Evolutionary conservation across 2,329 filamentous ascomycete species (phyloP).

Genomic region (Westerdykella sp.): DNA sequence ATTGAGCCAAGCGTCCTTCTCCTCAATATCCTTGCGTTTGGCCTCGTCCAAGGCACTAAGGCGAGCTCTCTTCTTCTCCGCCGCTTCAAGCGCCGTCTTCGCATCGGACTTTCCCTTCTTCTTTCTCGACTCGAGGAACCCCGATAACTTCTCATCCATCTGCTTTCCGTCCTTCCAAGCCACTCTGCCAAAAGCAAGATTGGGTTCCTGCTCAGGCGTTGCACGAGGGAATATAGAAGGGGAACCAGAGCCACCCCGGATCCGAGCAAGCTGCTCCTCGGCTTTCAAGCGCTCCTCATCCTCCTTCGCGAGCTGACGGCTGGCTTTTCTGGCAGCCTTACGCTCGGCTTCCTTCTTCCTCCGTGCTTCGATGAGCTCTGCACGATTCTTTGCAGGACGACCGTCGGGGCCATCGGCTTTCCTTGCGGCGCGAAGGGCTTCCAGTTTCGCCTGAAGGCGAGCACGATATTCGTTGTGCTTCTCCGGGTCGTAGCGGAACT

Average conservation of each 20-base stretch:
- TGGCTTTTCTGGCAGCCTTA: conserved; percentile 82
- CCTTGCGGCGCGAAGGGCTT: conserved; percentile 73
- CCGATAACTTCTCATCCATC: conserved; percentile 63
- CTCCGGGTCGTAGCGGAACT: conserved; percentile 33
- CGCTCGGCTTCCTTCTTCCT: conserved; percentile 81
- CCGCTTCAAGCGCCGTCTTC: conserved; percentile 76
- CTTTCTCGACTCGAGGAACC: conserved; percentile 60
- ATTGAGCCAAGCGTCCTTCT: conserved; percentile 92
- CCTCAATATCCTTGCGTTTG: conserved; percentile 79
- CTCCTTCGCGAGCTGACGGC: conserved; percentile 67
- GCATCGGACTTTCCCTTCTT: conserved; percentile 79
- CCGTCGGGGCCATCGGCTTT: conserved; percentile 83
- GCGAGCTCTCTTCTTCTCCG: conserved; percentile 79
- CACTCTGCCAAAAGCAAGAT: conserved; percentile 87
- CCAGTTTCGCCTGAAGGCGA: conserved; percentile 75
- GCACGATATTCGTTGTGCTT: conserved; percentile 69
- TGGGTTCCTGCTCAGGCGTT: conserved; percentile 49
- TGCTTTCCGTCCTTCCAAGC: conserved; percentile 80
- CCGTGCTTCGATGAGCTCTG: conserved; percentile 86
- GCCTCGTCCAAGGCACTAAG: conserved; percentile 67
- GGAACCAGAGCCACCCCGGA: conserved; percentile 55
- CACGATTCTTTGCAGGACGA: conserved; percentile 73
- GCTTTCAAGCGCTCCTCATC: conserved; percentile 64
- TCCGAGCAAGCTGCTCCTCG: conserved; percentile 50
- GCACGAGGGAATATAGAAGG: conserved; percentile 46